Base-by-base conservation (phyloP, 2,329 filamentous ascomycete species). In the Akanthomyces uredinophilus region DNA sequence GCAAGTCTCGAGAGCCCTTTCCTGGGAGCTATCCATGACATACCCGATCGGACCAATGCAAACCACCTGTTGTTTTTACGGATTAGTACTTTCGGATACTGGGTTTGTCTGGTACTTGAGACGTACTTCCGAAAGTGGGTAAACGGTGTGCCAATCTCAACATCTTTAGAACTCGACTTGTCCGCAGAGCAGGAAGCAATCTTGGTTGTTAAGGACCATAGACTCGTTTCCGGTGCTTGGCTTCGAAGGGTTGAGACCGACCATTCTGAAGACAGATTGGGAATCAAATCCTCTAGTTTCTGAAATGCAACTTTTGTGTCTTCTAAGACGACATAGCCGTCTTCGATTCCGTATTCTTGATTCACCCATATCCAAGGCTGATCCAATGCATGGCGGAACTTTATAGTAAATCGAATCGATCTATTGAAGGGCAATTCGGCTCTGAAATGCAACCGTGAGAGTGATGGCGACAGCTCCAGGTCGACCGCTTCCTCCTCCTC, bases 11-110 rank as follows among this genome's bases (percentile, higher is more conserved):
- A 74, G 65, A 83, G 86, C 14, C 93, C 93, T 72, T 97, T 93
- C 44, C 92, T 81, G n/a, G 94, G 94, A 8, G 89, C 91, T 13
- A 96, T 78, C 94, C 94, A 98, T 1, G 92, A 89, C 39, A 83
- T 83, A 86, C 88, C 95, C 4, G 91, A 79, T 20, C 92, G 86
- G 5, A 96, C 87, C 14, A 96, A 76, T 8, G 91, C 86, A 71
- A 96, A 94, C 86, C 92, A 96, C 67, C 89, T 85, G 56, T 53
- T n/a, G n/a, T n/a, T n/a, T 6, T 5, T 51, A 16, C 18, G 54
- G 60, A 20, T 60, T 16, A 64, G 56, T 41, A 50, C 55, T n/a
- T 22, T 11, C n/a, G 14, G 6, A n/a, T 14, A 14, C 1, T 37
- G n/a, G 11, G 44, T 58, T 39, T 55, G 18, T 39, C 10, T 11